Percentiles rank a stretch among this genome's conserved stretches.
phyloP scores from a whole-genome alignment of 1,284 basidiomycete species.

The Puccinia coronata region DNA sequence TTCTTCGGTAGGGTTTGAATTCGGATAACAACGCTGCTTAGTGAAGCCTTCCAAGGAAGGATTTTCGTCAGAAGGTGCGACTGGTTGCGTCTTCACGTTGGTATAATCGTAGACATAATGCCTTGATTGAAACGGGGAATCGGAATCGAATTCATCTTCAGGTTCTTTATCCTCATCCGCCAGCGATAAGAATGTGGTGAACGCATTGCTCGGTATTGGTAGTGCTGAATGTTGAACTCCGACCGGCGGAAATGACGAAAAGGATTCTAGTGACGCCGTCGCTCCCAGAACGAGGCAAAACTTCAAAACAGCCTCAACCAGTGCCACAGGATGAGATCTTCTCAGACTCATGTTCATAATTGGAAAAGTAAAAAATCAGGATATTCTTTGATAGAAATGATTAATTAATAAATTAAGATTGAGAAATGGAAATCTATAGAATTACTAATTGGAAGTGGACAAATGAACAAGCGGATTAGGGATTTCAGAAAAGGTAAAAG shows the following conservation, averaged over 20 bases:
- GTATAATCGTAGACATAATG: constrained; percentile 9
- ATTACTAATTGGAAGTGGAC: no score
- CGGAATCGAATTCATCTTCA: neutral
- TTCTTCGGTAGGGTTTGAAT: neutral
- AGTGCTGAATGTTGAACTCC: neutral
- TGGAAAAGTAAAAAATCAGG: no score
- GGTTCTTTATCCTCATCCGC: neutral
- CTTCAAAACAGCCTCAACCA: neutral
- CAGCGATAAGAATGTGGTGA: neutral
- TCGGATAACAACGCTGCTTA: constrained; percentile 32
- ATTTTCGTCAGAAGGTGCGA: constrained; percentile 8
- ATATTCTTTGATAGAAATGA: no score
- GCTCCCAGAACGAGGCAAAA: neutral
- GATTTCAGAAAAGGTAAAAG: neutral
- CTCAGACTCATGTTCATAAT: neutral
- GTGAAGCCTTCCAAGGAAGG: constrained; percentile 31
- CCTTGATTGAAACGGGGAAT: constrained; percentile 14
- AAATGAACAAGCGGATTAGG: no score
- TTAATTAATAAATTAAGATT: no score
- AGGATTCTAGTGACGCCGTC: neutral
- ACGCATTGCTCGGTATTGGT: neutral
- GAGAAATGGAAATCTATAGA: no score
- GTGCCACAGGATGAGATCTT: neutral
- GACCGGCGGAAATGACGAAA: neutral
- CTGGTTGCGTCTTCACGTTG: neutral